Evolutionary conservation across 305 asterid genomes (phyloP).

Genomic region (Salvia sclarea): DNA sequence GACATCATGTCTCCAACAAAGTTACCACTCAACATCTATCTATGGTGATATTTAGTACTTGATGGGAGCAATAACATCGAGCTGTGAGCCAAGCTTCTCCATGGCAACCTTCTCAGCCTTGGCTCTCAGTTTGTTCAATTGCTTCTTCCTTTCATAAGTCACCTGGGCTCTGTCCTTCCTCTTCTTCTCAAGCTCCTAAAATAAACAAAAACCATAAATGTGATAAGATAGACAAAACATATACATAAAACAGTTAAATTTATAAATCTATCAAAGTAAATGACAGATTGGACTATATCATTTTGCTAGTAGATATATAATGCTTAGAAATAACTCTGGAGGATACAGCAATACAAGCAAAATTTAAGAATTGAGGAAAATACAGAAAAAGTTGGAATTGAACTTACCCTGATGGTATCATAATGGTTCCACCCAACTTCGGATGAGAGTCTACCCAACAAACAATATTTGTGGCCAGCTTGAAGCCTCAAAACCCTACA

Average conservation of each 20-base stretch:
- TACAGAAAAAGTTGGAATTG: not conserved
- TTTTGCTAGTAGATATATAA: too few relatives aligned
- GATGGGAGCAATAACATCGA: conserved; percentile 64
- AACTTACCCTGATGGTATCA: conserved; percentile 79
- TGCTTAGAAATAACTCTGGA: too few relatives aligned
- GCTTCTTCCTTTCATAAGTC: conserved; percentile 77
- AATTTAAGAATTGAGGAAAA: not conserved
- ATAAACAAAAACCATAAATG: not conserved
- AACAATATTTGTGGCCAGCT: conserved; percentile 92
- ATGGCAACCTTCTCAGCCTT: conserved; percentile 75
- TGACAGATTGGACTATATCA: too few relatives aligned
- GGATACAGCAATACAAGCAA: too few relatives aligned
- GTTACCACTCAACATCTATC: conserved; percentile 34
- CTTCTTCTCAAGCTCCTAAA: conserved; percentile 86
- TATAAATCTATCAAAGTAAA: too few relatives aligned
- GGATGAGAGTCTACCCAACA: conserved; percentile 90
- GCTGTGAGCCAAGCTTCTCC: conserved; percentile 77
- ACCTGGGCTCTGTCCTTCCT: conserved; percentile 84
- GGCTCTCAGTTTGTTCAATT: conserved; percentile 61
- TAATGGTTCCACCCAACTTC: conserved; percentile 99
- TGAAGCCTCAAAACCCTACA: conserved; percentile 95
- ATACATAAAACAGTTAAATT: too few relatives aligned
- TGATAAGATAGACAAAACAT: too few relatives aligned
- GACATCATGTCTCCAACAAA: conserved; percentile 32
- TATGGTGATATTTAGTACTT: conserved; percentile 49